These are phyloP conservation scores for Lotus japonicus DNA, from an alignment of 306 rosid species.

Conservation along the genomic window DNA sequence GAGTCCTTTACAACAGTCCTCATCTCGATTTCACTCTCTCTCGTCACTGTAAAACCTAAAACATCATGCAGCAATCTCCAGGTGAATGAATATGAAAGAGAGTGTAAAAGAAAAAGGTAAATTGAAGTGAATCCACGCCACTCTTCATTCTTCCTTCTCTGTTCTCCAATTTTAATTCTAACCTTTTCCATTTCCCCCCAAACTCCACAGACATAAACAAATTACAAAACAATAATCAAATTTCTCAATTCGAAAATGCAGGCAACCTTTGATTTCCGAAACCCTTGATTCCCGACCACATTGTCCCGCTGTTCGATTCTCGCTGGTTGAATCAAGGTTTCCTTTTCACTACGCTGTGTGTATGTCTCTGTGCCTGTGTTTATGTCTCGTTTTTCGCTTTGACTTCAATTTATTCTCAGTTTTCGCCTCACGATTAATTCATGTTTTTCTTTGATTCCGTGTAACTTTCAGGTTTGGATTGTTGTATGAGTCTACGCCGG, in stretches of 20 bases:
- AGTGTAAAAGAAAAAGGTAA: neutral
- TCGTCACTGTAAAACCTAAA: neutral
- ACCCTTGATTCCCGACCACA: neutral
- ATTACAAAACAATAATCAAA: too few relatives aligned
- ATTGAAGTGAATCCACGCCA: neutral
- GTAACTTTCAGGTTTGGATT: neutral
- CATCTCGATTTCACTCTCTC: neutral
- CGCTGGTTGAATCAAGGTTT: slow-evolving; percentile 5
- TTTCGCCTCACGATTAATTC: too few relatives aligned
- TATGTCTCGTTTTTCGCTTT: too few relatives aligned
- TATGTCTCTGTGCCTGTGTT: too few relatives aligned
- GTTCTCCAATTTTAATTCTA: neutral
- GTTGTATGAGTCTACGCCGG: neutral
- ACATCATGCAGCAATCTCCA: neutral
- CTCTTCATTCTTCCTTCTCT: neutral
- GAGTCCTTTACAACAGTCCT: neutral
- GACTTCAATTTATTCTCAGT: too few relatives aligned
- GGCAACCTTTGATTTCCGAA: neutral
- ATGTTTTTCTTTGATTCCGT: too few relatives aligned
- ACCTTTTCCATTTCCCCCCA: neutral
- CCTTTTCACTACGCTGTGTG: too few relatives aligned
- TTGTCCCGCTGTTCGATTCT: neutral
- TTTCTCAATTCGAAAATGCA: neutral
- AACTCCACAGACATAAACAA: neutral
- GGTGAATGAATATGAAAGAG: neutral